A percentile compares a stretch with the other conserved stretches of the same genome.
Conservation (phyloP, 2,329 filamentous ascomycete species). For the Colletotrichum tanaceti region DNA sequence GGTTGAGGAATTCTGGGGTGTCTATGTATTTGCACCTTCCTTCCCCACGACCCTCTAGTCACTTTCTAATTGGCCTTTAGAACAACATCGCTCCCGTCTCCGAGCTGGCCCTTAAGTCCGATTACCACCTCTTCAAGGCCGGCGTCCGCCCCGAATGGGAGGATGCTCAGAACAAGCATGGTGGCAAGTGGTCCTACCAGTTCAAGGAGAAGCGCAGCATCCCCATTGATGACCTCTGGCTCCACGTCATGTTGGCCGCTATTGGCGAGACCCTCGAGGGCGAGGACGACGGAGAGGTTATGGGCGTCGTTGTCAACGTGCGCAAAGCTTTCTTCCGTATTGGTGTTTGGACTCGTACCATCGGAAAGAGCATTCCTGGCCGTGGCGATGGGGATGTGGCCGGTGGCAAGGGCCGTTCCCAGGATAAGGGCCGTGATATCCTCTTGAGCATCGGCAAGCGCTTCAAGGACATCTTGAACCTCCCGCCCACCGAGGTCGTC, state of each 20-base stretch:
- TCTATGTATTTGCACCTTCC: conserved; percentile 79
- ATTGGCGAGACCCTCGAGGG: conserved; percentile 98
- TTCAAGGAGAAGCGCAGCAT: conserved; percentile 96
- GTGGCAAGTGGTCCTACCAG: conserved; percentile 98
- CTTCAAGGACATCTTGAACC: conserved; percentile 92
- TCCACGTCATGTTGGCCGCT: conserved; percentile 94
- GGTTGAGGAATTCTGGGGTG: conserved; percentile 99
- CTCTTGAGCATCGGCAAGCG: conserved; percentile 85
- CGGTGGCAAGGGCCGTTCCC: conserved; percentile 79
- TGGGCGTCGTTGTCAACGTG: conserved; percentile 99
- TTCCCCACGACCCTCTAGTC: conserved; percentile 25
- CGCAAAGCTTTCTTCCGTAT: conserved; percentile 98
- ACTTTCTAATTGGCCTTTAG: conserved; percentile 59
- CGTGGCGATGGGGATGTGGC: conserved; percentile 79
- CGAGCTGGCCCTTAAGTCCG: conserved; percentile 95
- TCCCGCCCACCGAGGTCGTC: conserved; percentile 80
- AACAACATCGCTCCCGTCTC: conserved; percentile 99
- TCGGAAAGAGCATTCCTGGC: conserved; percentile 83
- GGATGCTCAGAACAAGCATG: conserved; percentile 98
- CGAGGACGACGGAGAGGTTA: conserved; percentile 94
- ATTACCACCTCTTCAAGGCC: conserved; percentile 99
- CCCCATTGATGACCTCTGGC: conserved; percentile 95
- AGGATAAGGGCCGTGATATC: conserved; percentile 86
- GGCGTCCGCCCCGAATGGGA: conserved; percentile 99
- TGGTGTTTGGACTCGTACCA: conserved; percentile 95